Percentiles rank a stretch among this genome's conserved stretches.
phyloP scores from a whole-genome alignment of 345 rosid species.

The Citrus sinensis region DNA sequence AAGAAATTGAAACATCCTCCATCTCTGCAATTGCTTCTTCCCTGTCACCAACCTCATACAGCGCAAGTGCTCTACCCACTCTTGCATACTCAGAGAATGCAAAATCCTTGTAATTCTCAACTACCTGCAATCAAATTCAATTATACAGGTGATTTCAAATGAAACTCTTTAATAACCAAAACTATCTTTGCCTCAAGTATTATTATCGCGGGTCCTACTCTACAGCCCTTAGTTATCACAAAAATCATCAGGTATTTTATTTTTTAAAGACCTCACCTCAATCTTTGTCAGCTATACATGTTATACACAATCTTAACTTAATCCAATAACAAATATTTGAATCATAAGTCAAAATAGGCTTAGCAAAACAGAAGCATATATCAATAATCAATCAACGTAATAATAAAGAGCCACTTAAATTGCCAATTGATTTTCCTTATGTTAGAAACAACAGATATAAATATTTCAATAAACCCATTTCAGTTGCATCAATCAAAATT shows the following conservation, averaged over 20 bases:
- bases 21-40: slow-evolving; percentile 60
- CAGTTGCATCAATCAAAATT: neutral
- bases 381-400: too few relatives aligned
- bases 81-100: slow-evolving; percentile 62
- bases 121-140: slow-evolving; percentile 30
- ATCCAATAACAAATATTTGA: neutral
- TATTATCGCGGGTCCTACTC: neutral
- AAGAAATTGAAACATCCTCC: slow-evolving; percentile 59
- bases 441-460: too few relatives aligned
- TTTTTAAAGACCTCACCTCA: neutral
- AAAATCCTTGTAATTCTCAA: slow-evolving; percentile 53
- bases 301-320: neutral
- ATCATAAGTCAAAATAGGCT: neutral
- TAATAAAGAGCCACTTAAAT: neutral
- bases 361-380: too few relatives aligned
- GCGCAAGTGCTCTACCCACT: slow-evolving; percentile 53
- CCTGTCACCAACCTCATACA: slow-evolving; percentile 54
- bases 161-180: neutral
- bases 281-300: neutral
- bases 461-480: neutral
- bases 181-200: neutral
- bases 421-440: neutral
- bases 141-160: neutral
- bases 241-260: neutral
- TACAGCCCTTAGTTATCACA: neutral